These are phyloP conservation scores for Phytophthora citricola DNA, from an alignment of 352 stramenopile genomes.

Conservation along the genomic window DNA sequence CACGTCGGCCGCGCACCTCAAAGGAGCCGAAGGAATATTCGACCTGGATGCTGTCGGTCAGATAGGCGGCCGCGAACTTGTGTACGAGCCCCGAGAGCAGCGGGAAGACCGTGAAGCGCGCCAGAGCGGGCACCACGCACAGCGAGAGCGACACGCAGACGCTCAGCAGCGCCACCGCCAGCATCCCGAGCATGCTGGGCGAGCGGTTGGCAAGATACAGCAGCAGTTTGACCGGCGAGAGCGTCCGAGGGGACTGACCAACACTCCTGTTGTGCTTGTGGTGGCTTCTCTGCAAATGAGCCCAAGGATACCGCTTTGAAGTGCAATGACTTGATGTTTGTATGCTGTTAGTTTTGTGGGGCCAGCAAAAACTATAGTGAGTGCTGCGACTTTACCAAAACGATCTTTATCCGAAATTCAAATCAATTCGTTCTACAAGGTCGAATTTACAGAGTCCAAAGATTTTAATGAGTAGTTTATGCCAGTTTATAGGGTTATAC, in stretches of 20 bases:
- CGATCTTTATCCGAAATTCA: no score
- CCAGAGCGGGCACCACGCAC: slow-evolving; percentile 64
- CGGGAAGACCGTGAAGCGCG: slow-evolving; percentile 65
- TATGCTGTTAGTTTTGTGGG: slow-evolving; percentile 1
- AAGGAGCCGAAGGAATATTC: slow-evolving; percentile 63
- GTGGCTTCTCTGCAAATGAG: slow-evolving; percentile 26
- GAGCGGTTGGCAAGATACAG: slow-evolving; percentile 39
- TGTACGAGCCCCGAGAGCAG: slow-evolving; percentile 62
- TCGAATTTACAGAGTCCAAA: no score
- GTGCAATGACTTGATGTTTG: slow-evolving; percentile 2
- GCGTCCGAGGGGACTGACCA: slow-evolving; percentile 11
- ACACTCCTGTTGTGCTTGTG: slow-evolving; percentile 23
- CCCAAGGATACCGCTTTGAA: slow-evolving; percentile 11
- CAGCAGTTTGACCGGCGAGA: slow-evolving; percentile 33
- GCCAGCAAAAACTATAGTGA: no score
- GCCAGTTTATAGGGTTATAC: no score
- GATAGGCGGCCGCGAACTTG: slow-evolving; percentile 56
- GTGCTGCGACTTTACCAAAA: no score
- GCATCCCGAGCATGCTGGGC: slow-evolving; percentile 49
- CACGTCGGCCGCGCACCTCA: slow-evolving; percentile 32
- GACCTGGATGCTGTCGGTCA: slow-evolving; percentile 58
- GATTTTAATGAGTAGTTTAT: no score
- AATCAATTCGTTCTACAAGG: no score
- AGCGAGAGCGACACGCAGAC: slow-evolving; percentile 69
- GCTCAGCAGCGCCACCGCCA: slow-evolving; percentile 55